Base-by-base conservation (phyloP, 495 filamentous ascomycete genomes). In the Podospora bellae-mahoneyi region DNA sequence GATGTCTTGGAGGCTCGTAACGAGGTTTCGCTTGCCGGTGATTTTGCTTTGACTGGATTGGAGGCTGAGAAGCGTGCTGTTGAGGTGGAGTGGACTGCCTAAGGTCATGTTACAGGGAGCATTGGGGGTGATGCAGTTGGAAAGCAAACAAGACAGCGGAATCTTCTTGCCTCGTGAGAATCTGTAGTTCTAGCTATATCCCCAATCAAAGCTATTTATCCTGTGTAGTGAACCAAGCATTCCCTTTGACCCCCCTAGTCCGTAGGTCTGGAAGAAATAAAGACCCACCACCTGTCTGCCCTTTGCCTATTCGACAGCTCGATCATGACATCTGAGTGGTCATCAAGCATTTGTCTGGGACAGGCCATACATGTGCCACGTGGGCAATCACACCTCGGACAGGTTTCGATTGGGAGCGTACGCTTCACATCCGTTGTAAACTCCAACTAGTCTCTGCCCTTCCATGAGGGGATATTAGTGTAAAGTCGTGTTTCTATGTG, bases 31-130 rank as follows among this genome's bases (percentile, higher is more conserved):
- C 27, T 61, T 26, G 59, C 59, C 4, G 18, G 26, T 28, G 59
- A 61, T 15, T 61, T 61, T 61, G 59, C 59, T 61, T 28, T 61
- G 19, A 61, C 59, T 15, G 59, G 59, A 18, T 26, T 61, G 59
- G 59, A 59, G 10, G 16, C 20, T 59, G 56, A 59, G 9, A 48
- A 48, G 39, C 39, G 39, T 6, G 39, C 9, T 48, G 39, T 48
- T 48, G 39, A 48, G 39, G 39, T 48, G 7, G 39, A 48, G 39
- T 48, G 39, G 39, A 48, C 39, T 48, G 39, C 39, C 3, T 48
- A 16, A 48, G 13, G 9, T 13, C 39, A 48, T 48, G 39, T 13
- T 10, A 10, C 13, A 48, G 23, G 23, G 23, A 23, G 23, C 23
- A 23, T 23, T 23, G 23, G 23, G 23, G 23, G 23, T 23, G 39